phyloP scores from a whole-genome alignment of 306 rosid species.

The Inga laurina region DNA sequence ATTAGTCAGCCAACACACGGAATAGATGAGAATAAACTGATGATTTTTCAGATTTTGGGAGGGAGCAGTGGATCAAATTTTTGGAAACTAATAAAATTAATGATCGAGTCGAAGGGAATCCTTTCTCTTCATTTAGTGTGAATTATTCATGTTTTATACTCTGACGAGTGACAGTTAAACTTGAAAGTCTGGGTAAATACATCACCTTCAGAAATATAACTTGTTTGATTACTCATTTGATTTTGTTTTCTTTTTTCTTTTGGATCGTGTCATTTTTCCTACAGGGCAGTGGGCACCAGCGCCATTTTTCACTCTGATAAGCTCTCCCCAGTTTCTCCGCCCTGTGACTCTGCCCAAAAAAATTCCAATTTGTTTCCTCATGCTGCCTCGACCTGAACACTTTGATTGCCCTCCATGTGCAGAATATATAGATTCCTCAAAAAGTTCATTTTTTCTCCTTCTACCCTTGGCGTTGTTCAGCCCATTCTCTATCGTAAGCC shows the following conservation, averaged over 20 bases:
- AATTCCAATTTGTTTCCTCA: background rate
- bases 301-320: too few species aligned
- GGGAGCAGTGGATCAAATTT: too few species aligned
- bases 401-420: slow-evolving; percentile 12
- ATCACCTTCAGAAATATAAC: background rate
- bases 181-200: background rate
- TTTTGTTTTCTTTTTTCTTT: too few species aligned
- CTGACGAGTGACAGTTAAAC: background rate
- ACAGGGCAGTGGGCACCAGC: too few species aligned
- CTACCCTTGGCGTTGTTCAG: background rate
- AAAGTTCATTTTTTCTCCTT: slow-evolving; percentile 14
- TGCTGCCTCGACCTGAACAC: background rate
- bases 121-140: background rate
- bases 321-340: background rate
- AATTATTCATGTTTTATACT: too few species aligned
- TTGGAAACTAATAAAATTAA: background rate
- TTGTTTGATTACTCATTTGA: background rate
- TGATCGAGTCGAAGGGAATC: background rate
- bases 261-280: too few species aligned
- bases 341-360: background rate
- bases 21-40: background rate
- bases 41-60: background rate
- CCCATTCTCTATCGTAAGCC: background rate
- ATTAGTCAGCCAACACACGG: background rate
- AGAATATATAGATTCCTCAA: slow-evolving; percentile 31